These are phyloP conservation scores for Rhizodiscina lignyota DNA, from an alignment of 495 filamentous ascomycete species.

Conservation along the genomic window DNA sequence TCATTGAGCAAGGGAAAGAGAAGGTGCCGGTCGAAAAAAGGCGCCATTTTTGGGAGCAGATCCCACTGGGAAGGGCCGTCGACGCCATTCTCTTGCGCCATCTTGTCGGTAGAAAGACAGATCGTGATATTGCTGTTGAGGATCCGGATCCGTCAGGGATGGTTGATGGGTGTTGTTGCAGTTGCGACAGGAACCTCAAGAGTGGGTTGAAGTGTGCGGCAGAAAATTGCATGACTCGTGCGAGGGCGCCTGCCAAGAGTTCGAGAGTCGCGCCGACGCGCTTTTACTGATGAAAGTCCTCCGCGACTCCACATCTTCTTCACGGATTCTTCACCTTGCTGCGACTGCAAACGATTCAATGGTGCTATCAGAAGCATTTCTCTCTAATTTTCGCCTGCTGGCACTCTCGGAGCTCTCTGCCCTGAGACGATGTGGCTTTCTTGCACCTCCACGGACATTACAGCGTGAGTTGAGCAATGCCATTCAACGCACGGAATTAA, in stretches of 20 bases:
- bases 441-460: too few relatives aligned
- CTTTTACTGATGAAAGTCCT: too few relatives aligned
- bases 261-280: too few relatives aligned
- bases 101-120: constrained; percentile 2
- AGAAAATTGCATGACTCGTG: background rate
- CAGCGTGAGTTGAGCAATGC: too few relatives aligned
- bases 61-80: constrained; percentile 53
- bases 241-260: background rate
- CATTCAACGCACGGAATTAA: too few relatives aligned
- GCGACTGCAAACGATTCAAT: background rate
- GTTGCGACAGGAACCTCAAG: background rate
- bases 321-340: background rate
- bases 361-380: background rate
- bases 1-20: constrained; percentile 42
- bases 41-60: constrained; percentile 74
- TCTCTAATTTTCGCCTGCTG: background rate
- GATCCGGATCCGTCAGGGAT: background rate
- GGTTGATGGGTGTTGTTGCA: constrained; percentile 2
- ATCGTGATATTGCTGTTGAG: constrained; percentile 1
- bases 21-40: constrained; percentile 87
- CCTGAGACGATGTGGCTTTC: too few relatives aligned
- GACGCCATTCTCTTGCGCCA: constrained; percentile 36
- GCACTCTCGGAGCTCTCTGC: too few relatives aligned
- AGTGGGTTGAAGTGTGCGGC: background rate
- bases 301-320: background rate